Conservation (phyloP, 441 rosid species). For the Raphanus hybrid region DNA sequence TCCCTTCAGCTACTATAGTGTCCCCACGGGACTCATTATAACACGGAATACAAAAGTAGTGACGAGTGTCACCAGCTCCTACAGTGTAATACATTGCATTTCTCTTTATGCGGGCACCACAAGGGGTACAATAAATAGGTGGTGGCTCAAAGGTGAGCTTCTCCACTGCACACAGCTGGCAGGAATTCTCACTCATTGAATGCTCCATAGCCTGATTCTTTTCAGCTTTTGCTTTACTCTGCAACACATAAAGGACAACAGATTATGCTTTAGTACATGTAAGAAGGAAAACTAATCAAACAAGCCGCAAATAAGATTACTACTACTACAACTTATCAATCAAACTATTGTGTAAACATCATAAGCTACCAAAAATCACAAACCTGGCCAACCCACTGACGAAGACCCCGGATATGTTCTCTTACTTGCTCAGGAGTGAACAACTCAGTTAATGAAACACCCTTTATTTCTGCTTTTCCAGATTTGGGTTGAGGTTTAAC, state of each 20-base stretch:
- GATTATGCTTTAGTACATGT: constrained; percentile 1
- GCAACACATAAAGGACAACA: constrained; percentile 35
- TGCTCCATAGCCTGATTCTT: constrained; percentile 99
- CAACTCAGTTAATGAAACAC: constrained; percentile 93
- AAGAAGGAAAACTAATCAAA: constrained; percentile 13
- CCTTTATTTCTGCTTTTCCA: constrained; percentile 96
- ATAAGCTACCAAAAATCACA: constrained; percentile 15
- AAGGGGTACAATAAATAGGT: constrained; percentile 95
- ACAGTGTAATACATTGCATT: constrained; percentile 97
- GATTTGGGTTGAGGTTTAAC: constrained; percentile 72
- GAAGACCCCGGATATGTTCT: constrained; percentile 89
- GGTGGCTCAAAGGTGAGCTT: constrained; percentile 99
- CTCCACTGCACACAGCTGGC: constrained; percentile 99
- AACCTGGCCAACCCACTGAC: constrained; percentile 99
- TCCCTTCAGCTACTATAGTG: constrained; percentile 75
- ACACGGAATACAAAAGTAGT: constrained; percentile 96
- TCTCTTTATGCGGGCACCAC: constrained; percentile 98
- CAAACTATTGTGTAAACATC: constrained; percentile 7
- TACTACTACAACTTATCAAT: constrained; percentile 1
- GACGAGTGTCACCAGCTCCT: constrained; percentile 97
- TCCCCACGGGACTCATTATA: constrained; percentile 98
- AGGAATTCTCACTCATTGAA: constrained; percentile 97
- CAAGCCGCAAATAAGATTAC: constrained; percentile 11
- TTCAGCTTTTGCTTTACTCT: constrained; percentile 99
- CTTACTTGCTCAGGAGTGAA: constrained; percentile 98